Base-by-base conservation (phyloP, 2,329 filamentous ascomycete species). In the Botrytis medusae region DNA sequence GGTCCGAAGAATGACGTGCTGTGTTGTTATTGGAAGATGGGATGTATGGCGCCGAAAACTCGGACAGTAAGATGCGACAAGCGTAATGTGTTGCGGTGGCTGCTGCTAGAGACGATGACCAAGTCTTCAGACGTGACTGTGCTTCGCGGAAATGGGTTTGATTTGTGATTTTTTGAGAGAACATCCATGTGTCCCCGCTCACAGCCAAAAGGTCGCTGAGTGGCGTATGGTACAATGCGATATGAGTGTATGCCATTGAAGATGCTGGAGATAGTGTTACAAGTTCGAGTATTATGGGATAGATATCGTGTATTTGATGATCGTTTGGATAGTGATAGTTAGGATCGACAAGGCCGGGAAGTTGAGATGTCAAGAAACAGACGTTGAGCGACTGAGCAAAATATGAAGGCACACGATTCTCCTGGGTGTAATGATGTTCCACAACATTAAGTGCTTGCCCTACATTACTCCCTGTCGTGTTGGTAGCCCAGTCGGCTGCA, bases 151-250 rank as follows among this genome's bases (percentile, higher is more conserved):
- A 90, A 18, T 82, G 79, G 40, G 82, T 81, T 2, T 81, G 79
- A 7, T 83, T 81, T 2, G 84, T 79, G 8, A 89, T 81, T 77
- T 90, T 90, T 72, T 85, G 84, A 69, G 85, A 85, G 77, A 89
- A 89, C 32, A 88, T 82, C 87, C 87, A 90, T 70, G 84, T 87
- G 74, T 89, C 85, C 65, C 88, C 88, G 42, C 86, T 86, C 12
- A 90, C 86, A 18, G 87, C 87, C 29, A 90, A 83, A 0, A 90
- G 84, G 75, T 86, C 85, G 74, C 86, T 85, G 7, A 90, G 84
- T n/a, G 88, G 88, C 0, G 88, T 89, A 77, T 88, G 83, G 75
- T 89, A 84, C 1, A 90, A 81, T 1, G 88, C 87, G 29, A 89
- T 81, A 78, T 89, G 89, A 0, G 86, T 86, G 78, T 87, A 86